Base-by-base conservation (phyloP, 495 filamentous ascomycete genomes). In the Aspergillus conjunctus region DNA sequence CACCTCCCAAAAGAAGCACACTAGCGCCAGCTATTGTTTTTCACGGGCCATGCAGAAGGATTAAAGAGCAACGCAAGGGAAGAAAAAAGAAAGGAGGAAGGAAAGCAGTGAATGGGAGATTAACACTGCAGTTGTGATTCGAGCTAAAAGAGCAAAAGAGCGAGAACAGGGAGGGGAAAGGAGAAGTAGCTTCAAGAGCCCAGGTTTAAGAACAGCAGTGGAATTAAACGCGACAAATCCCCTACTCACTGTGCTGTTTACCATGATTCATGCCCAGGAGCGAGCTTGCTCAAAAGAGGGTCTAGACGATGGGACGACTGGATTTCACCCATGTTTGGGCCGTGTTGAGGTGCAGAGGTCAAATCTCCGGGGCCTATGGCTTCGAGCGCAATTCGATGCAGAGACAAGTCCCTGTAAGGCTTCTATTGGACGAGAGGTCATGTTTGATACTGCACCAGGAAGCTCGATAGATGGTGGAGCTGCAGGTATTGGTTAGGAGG, bases 381-480 rank as follows among this genome's bases (percentile, higher is more conserved):
- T 26, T 43, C 39, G 9, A 41, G 37, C 9, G 15, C 11, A 3
- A 41, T 41, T 41, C 46, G 50, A 15, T 22, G 41, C 49, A 37
- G 37, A 30, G 22, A 41, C 34, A 33, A n/a, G 15, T 10, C 9
- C 12, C 10, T 32, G 30, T 12, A 52, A 10, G 30, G 12, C 11
- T 14, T 11, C 39, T 30, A 66, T 59, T 62, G 59, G 63, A 45
- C 39, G 41, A 30, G 18, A 45, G 0, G 15, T 21, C 18, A 17
- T 46, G 58, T 55, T 56, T 12, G 46, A 50, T 37, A 31, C 58
- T 66, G 63, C 63, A 66, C 7, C 18, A 50, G 11, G 53, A 46
- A 39, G 32, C 26, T 17, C 57, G 44, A 51, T 33, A 21, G 52
- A 51, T 39, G 44, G 62, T 54, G 59, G 41, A 56, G 22, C 51